Evolutionary conservation across 257 asterid genomes (phyloP).

Genomic region (Solanum clarkiae): DNA sequence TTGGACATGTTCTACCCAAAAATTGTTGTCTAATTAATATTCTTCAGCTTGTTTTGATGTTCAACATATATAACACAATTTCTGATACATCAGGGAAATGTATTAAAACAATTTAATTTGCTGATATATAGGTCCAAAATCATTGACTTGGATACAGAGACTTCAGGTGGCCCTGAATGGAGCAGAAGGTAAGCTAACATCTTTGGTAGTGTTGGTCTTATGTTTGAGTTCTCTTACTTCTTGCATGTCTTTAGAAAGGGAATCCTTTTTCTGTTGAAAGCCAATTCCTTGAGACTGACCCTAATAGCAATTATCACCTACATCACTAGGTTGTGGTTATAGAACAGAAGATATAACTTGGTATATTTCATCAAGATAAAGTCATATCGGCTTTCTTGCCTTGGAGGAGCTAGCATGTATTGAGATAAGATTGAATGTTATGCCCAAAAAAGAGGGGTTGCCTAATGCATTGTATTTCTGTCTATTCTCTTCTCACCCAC

Average conservation of each 20-base stretch:
- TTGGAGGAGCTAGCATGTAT: not conserved
- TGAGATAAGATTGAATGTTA: not conserved
- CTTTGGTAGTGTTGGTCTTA: not conserved
- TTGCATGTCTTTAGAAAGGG: not conserved
- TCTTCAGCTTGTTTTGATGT: not conserved
- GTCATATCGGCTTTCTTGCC: not conserved
- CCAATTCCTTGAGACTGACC: not conserved
- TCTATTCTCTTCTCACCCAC: not conserved
- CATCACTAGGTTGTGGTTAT: not conserved
- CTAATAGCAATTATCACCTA: not conserved
- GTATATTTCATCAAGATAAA: not conserved
- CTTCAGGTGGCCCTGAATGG: constrained; percentile 23
- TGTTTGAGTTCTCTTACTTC: not conserved
- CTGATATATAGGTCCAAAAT: not conserved
- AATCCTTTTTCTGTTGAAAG: not conserved
- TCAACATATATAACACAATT: not conserved
- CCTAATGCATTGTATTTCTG: not conserved
- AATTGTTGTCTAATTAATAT: not conserved
- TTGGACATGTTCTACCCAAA: not conserved
- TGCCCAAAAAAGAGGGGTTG: not conserved
- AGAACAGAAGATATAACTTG: not conserved
- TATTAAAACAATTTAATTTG: not conserved
- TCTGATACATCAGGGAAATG: not conserved
- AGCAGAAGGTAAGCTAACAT: constrained; percentile 23
- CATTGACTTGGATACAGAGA: constrained; percentile 28